Base-by-base conservation (phyloP, 176 grass and related monocot species). In the barley (Hordeum vulgare) region DNA sequence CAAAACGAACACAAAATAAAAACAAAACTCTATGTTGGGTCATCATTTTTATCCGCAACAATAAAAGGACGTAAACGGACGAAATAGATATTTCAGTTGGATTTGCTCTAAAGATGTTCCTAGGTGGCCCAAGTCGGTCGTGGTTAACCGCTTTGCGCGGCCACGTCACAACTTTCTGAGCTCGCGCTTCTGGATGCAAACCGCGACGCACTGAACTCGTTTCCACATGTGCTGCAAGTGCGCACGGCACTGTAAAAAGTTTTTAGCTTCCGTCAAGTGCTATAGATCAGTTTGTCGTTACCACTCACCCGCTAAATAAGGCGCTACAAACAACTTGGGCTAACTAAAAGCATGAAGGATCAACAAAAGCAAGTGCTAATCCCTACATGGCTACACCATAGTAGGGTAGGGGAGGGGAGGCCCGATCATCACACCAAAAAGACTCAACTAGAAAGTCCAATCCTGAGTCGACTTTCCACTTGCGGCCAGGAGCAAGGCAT, bases 141-240 rank as follows among this genome's bases (percentile, higher is more conserved):
- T 72, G 21, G 76, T 81, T 61, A 89, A 81, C 82, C 57, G n/a
- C 76, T 69, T 13, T 76, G 37, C 61, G 77, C 53, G 87, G 61
- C 47, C 61, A 66, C 47, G 61, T 89, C 76, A 81, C 77, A 18
- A 23, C 82, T 80, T 75, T 39, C 77, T 56, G 60, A 36, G 31
- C 61, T 23, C 23, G 47, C 17, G 25, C 2, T 41, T 70, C 66
- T 13, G 33, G 36, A 39, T 24, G 5, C 10, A 29, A 27, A 36
- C 49, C 29, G 29, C 51, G 13, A 3, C 25, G 33, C 15, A 1
- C 17, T 9, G 15, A 35, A 0, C 33, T 10, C 35, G 60, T 21
- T 21, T 51, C 15, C 34, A 64, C 4, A 33, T 2, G 27, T 65
- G 62, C 62, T 21, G 27, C 0, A 21, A 35, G 63, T 66, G 63